These are phyloP conservation scores for Epipyxis sp. DNA, from an alignment of 108 stramenopile genomes.

Conservation along the genomic window DNA sequence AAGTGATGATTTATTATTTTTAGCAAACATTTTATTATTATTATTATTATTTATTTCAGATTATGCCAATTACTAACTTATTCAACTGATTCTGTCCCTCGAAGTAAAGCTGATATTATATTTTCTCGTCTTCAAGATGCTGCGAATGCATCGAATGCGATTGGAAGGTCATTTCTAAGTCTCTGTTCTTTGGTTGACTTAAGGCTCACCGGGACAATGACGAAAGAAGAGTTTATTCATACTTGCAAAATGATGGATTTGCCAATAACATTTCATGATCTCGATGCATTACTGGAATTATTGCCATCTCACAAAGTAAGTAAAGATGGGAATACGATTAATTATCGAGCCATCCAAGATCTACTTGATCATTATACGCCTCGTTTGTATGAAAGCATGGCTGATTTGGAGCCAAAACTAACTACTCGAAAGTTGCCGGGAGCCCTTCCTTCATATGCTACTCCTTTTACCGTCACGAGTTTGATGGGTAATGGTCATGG, in stretches of 20 bases:
- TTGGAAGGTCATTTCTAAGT: background rate
- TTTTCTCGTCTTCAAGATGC: constrained; percentile 20
- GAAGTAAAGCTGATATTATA: background rate
- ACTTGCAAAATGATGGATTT: constrained; percentile 28
- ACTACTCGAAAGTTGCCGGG: background rate
- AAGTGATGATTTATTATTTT: constrained; percentile 9
- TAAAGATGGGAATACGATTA: background rate
- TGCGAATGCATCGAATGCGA: background rate
- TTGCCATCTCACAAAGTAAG: background rate
- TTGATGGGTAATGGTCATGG: too few species aligned
- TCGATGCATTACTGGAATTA: constrained; percentile 12
- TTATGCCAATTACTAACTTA: background rate
- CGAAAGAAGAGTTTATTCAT: constrained; percentile 22
- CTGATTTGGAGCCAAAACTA: too few species aligned
- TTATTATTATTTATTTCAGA: background rate
- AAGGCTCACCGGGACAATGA: background rate
- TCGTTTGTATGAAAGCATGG: background rate
- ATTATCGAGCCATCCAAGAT: constrained; percentile 2
- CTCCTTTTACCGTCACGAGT: background rate
- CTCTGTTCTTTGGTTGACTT: constrained; percentile 18
- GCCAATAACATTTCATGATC: constrained; percentile 1
- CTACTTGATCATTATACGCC: background rate
- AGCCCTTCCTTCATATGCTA: constrained; percentile 5
- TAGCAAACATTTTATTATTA: too few species aligned
- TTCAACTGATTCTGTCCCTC: background rate